These are phyloP conservation scores for Maudiozyma turicensis DNA, from an alignment of 805 yeast species.

Conservation along the genomic window DNA sequence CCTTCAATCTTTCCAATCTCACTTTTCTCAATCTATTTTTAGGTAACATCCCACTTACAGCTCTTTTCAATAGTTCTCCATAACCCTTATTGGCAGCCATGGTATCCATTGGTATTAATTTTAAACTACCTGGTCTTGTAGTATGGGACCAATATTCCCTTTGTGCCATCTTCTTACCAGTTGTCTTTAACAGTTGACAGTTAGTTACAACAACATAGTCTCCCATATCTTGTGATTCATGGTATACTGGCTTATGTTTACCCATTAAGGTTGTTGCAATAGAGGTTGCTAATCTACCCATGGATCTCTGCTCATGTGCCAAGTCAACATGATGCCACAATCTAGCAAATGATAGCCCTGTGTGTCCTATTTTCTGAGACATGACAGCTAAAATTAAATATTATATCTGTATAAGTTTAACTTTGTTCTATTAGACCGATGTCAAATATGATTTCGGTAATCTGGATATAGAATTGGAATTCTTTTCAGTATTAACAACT, in stretches of 20 bases:
- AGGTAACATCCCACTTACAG: constrained; percentile 95
- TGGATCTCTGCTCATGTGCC: constrained; percentile 70
- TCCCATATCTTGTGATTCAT: constrained; percentile 75
- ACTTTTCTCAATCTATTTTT: constrained; percentile 72
- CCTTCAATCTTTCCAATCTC: constrained; percentile 76
- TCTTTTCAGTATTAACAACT: too few relatives aligned
- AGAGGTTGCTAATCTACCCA: constrained; percentile 86
- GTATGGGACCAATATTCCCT: constrained; percentile 87
- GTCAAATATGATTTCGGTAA: too few relatives aligned
- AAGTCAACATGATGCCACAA: constrained; percentile 95
- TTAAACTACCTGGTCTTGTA: constrained; percentile 81
- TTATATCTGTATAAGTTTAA: too few relatives aligned
- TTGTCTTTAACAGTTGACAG: constrained; percentile 68
- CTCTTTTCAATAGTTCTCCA: constrained; percentile 74
- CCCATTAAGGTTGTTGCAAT: constrained; percentile 88
- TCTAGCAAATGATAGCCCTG: constrained; percentile 70
- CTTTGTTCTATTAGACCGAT: too few relatives aligned
- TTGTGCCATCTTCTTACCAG: constrained; percentile 76
- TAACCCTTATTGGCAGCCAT: constrained; percentile 72
- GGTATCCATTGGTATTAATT: constrained; percentile 71
- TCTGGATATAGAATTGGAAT: too few relatives aligned
- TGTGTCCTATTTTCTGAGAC: constrained; percentile 34
- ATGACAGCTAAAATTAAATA: constrained; percentile 5
- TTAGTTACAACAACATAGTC: constrained; percentile 96
- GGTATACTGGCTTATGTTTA: constrained; percentile 90